Percentiles rank a stretch among this genome's conserved stretches.
Evolutionary conservation across 768 basidiomycete genomes (phyloP).

Genomic region (Crucibulum laeve): DNA sequence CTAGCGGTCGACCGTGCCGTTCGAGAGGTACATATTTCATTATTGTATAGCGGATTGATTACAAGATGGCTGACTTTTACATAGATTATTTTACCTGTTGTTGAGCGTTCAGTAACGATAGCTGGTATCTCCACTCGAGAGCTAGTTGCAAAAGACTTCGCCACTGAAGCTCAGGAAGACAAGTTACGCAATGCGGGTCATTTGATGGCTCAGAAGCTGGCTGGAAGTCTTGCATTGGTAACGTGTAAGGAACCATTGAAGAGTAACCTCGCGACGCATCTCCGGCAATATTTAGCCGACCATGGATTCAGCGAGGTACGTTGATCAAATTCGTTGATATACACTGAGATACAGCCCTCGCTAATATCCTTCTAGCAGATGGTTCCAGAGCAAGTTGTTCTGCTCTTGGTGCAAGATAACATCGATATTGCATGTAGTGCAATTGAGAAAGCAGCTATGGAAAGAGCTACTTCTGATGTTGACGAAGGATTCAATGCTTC

Average conservation of each 20-base stretch:
- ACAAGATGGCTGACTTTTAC: slow-evolving; percentile 5
- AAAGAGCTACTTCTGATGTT: slow-evolving; percentile 87
- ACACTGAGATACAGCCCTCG: not conserved
- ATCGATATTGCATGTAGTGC: slow-evolving; percentile 90
- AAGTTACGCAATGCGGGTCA: slow-evolving; percentile 91
- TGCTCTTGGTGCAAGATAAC: slow-evolving; percentile 85
- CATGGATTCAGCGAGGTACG: slow-evolving; percentile 86
- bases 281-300: slow-evolving; percentile 78
- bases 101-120: slow-evolving; percentile 97
- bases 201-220: slow-evolving; percentile 95
- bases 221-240: slow-evolving; percentile 92
- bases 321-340: slow-evolving; percentile 1
- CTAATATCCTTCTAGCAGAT: slow-evolving; percentile 40
- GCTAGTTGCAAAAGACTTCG: slow-evolving; percentile 93
- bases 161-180: slow-evolving; percentile 85
- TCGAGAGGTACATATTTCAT: slow-evolving; percentile 63
- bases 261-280: slow-evolving; percentile 84
- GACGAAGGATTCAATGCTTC: slow-evolving; percentile 84
- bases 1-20: slow-evolving; percentile 91
- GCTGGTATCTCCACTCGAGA: slow-evolving; percentile 97
- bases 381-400: slow-evolving; percentile 75
- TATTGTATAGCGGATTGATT: not conserved
- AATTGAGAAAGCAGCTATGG: slow-evolving; percentile 97
- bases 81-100: slow-evolving; percentile 93
- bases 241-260: slow-evolving; percentile 98